These are phyloP conservation scores for Colletotrichum incanum DNA, from an alignment of 2,329 filamentous ascomycete genomes.

Conservation along the genomic window DNA sequence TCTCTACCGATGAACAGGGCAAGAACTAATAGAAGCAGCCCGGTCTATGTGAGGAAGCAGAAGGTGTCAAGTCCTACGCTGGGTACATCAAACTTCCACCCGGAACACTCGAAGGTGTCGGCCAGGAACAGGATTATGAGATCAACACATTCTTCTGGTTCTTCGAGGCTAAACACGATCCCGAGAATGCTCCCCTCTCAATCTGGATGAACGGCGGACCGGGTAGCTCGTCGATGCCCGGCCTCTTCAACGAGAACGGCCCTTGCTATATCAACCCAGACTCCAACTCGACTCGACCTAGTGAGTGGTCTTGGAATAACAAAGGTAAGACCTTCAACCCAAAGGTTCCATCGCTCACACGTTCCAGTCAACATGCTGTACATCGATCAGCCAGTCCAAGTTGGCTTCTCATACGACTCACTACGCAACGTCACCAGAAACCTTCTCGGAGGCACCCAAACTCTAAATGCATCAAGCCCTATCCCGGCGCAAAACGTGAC, in stretches of 20 bases:
- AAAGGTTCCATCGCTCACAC: neutral
- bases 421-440: conserved; percentile 45
- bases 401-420: conserved; percentile 45
- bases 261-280: conserved; percentile 67
- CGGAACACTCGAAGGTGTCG: conserved; percentile 44
- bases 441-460: conserved; percentile 36
- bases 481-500: conserved; percentile 56
- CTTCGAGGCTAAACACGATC: conserved; percentile 50
- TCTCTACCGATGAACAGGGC: neutral
- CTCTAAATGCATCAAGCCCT: conserved; percentile 35
- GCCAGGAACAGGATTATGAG: conserved; percentile 59
- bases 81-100: conserved; percentile 72
- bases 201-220: conserved; percentile 75
- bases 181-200: conserved; percentile 57
- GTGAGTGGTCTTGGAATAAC: conserved; percentile 74
- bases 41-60: conserved; percentile 68
- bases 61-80: conserved; percentile 73
- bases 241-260: conserved; percentile 68
- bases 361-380: conserved; percentile 45
- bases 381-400: conserved; percentile 46
- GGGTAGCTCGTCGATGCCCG: conserved; percentile 68
- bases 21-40: conserved; percentile 53
- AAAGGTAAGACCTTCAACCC: conserved; percentile 49
- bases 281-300: conserved; percentile 63
- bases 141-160: conserved; percentile 63